Evolutionary conservation across 2,329 filamentous ascomycete genomes (phyloP).

Genomic region (Ciborinia camelliae): DNA sequence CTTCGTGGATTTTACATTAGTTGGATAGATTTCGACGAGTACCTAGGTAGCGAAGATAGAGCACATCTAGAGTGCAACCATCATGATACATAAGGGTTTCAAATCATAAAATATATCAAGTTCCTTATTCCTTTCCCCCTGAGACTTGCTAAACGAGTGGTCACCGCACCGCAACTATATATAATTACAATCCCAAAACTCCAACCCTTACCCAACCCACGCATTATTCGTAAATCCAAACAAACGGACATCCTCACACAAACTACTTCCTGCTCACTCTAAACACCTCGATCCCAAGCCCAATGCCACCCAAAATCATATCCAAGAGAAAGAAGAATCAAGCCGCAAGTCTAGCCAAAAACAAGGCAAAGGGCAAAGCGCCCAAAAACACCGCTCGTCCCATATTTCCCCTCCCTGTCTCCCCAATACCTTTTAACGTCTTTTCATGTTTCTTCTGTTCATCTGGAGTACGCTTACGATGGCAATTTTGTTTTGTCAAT

Average conservation of each 20-base stretch:
- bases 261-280: neutral
- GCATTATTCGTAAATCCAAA: neutral
- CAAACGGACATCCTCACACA: neutral
- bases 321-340: neutral
- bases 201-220: neutral
- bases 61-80: neutral
- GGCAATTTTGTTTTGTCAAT: neutral
- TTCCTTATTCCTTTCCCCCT: neutral
- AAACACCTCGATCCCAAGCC: neutral
- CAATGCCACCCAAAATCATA: neutral
- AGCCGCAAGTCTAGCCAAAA: conserved; percentile 12
- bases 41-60: neutral
- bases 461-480: neutral
- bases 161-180: neutral
- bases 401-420: conserved; percentile 11
- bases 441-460: conserved; percentile 12
- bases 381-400: conserved; percentile 6
- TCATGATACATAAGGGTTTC: neutral
- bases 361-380: conserved; percentile 1
- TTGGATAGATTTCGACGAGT: neutral
- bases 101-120: neutral
- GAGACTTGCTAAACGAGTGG: neutral
- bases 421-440: neutral
- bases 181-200: neutral
- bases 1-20: neutral